Evolutionary conservation across 306 rosid species (phyloP).

Genomic region (Pyrus bretschneideri): DNA sequence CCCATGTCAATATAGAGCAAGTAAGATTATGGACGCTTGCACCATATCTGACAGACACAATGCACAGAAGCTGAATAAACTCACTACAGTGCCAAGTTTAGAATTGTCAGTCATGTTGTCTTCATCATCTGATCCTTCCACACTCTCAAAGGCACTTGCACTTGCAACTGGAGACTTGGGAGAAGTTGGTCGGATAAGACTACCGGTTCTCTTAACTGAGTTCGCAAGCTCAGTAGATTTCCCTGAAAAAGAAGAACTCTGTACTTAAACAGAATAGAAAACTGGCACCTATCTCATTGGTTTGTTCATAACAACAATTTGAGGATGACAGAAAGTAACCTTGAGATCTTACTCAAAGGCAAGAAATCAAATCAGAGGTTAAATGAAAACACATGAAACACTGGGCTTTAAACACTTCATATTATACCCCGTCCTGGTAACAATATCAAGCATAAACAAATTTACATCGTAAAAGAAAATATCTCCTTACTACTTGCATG

Average conservation of each 20-base stretch:
- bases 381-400: neutral
- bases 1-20: neutral
- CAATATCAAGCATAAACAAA: neutral
- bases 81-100: conserved; percentile 56
- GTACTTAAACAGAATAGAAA: neutral
- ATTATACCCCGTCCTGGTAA: neutral
- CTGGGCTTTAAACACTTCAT: neutral
- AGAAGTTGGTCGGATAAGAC: conserved; percentile 52
- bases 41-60: neutral
- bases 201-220: conserved; percentile 42
- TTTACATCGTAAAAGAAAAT: neutral
- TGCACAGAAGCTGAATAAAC: conserved; percentile 20
- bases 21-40: neutral
- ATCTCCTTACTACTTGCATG: neutral
- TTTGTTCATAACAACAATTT: neutral
- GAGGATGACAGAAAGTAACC: neutral
- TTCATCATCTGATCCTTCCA: conserved; percentile 89
- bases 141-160: conserved; percentile 84
- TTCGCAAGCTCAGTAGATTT: conserved; percentile 38
- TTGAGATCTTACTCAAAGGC: neutral
- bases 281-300: neutral
- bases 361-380: neutral
- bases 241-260: conserved; percentile 39
- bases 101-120: conserved; percentile 42
- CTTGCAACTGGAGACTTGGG: conserved; percentile 97